Conservation (phyloP, 169 alveolate species). For the Eimeria maxima region DNA sequence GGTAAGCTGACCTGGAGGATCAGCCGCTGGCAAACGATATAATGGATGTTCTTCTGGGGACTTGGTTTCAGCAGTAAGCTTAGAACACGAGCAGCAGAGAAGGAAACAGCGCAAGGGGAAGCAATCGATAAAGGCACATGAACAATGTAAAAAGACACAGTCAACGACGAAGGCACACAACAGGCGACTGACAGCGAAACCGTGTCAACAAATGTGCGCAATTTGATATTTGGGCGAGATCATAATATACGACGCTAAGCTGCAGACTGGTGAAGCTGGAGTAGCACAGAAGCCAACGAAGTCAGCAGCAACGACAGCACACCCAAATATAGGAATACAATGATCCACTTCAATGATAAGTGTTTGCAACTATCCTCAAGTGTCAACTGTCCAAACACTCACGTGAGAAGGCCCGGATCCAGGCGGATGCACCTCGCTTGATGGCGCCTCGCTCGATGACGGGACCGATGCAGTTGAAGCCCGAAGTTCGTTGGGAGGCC, state of each 20-base stretch:
- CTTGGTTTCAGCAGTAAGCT: background rate
- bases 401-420: background rate
- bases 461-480: background rate
- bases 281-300: background rate
- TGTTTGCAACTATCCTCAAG: background rate
- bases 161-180: background rate
- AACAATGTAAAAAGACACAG: background rate
- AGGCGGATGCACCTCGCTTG: background rate
- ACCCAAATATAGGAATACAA: background rate
- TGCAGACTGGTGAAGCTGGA: background rate
- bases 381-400: background rate
- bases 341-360: background rate
- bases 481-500: background rate
- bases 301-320: background rate
- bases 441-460: background rate
- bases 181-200: background rate
- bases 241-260: no score
- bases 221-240: background rate
- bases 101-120: background rate
- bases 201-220: background rate
- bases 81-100: background rate
- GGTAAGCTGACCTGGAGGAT: background rate
- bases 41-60: background rate
- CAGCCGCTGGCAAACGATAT: background rate
- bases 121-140: background rate